A percentile compares a stretch with the other conserved stretches of the same genome.
These are phyloP conservation scores for Gyromitra esculenta DNA, from an alignment of 2,329 filamentous ascomycete genomes.

Conservation along the genomic window DNA sequence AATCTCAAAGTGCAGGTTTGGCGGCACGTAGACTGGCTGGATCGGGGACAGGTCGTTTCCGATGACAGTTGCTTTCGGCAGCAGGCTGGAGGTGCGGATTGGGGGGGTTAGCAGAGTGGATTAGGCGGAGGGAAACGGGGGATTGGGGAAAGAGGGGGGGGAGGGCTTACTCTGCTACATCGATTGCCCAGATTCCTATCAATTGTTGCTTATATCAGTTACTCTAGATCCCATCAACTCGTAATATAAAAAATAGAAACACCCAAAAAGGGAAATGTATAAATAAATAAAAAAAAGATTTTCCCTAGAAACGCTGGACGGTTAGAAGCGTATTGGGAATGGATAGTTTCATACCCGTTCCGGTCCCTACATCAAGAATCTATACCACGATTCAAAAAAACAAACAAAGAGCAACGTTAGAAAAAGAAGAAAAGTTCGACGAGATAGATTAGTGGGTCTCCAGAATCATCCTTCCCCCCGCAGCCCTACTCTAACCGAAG, in stretches of 20 bases:
- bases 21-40: slow-evolving; percentile 54
- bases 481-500: background rate
- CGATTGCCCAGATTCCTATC: slow-evolving; percentile 52
- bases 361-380: slow-evolving; percentile 52
- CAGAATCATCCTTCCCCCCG: slow-evolving; percentile 4
- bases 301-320: too few species aligned
- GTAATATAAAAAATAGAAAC: background rate
- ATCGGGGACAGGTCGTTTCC: slow-evolving; percentile 57
- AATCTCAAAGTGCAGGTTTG: slow-evolving; percentile 50
- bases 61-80: slow-evolving; percentile 48
- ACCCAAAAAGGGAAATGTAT: too few species aligned
- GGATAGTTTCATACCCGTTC: slow-evolving; percentile 41
- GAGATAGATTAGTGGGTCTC: slow-evolving; percentile 12
- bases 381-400: background rate
- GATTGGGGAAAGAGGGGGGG: background rate
- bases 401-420: slow-evolving; percentile 20
- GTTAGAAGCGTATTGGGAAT: too few species aligned
- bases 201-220: slow-evolving; percentile 27
- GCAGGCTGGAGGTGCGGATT: slow-evolving; percentile 30
- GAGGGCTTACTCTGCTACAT: slow-evolving; percentile 44
- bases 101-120: background rate
- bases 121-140: background rate
- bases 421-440: background rate
- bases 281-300: too few species aligned
- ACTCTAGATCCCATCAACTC: slow-evolving; percentile 12